A percentile compares a stretch with the other conserved stretches of the same genome.
These are phyloP conservation scores for Candida sp. DNA, from an alignment of 1,139 yeast genomes.

Conservation along the genomic window DNA sequence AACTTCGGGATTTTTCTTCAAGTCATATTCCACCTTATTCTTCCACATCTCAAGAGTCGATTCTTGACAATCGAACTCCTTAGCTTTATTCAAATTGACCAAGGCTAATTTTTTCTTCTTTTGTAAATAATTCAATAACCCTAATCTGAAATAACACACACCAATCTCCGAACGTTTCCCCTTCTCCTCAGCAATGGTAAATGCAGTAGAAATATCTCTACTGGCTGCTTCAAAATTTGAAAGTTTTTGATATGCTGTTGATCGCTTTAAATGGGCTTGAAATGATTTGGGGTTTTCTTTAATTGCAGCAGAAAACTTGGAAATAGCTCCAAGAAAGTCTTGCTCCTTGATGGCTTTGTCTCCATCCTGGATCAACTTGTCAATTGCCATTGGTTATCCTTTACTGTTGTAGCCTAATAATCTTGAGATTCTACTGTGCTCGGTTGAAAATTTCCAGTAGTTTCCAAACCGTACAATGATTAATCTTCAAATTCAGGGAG, in stretches of 20 bases:
- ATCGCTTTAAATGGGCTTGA: conserved; percentile 49
- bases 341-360: conserved; percentile 25
- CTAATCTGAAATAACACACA: conserved; percentile 58
- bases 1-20: conserved; percentile 19
- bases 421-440: too few species aligned
- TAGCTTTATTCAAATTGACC: conserved; percentile 47
- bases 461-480: not conserved
- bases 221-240: conserved; percentile 49
- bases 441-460: not conserved
- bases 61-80: conserved; percentile 44
- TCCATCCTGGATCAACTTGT: conserved; percentile 32
- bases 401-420: too few species aligned
- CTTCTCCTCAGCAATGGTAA: conserved; percentile 46
- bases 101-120: conserved; percentile 48
- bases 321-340: conserved; percentile 37
- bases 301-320: conserved; percentile 27
- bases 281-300: conserved; percentile 46
- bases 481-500: too few species aligned
- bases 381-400: conserved; percentile 43
- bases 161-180: conserved; percentile 56
- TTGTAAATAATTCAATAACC: conserved; percentile 44
- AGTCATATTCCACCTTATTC: conserved; percentile 38
- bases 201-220: conserved; percentile 53
- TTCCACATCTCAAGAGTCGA: conserved; percentile 51
- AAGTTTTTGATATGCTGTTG: conserved; percentile 55